phyloP scores from a whole-genome alignment of 108 stramenopile genomes.

The Skeletonema menzelii region DNA sequence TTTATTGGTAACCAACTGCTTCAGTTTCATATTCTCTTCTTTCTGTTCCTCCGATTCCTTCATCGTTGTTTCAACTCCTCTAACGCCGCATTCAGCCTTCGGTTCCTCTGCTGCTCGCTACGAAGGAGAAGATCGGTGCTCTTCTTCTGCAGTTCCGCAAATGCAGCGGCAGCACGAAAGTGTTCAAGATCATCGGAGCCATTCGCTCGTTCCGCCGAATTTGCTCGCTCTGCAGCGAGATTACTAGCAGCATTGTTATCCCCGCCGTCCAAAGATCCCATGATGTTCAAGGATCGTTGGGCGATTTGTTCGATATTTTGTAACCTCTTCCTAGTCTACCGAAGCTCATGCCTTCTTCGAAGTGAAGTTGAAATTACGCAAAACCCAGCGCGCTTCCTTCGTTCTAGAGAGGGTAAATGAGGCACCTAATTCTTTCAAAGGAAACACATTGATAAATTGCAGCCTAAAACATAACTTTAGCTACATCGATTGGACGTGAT shows the following conservation, averaged over 20 bases:
- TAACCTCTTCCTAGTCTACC: neutral
- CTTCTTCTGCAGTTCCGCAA: neutral
- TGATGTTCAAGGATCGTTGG: neutral
- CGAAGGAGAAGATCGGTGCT: neutral
- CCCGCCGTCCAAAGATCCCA: neutral
- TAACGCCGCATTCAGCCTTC: neutral
- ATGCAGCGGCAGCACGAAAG: neutral
- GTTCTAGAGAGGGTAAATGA: too few species aligned
- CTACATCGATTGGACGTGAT: neutral
- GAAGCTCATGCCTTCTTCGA: neutral
- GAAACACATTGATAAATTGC: too few species aligned
- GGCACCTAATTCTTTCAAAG: too few species aligned
- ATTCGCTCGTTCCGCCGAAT: neutral
- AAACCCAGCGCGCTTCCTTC: too few species aligned
- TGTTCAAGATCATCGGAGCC: neutral
- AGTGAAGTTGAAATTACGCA: too few species aligned
- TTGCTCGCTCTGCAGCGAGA: too few species aligned
- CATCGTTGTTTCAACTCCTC: neutral
- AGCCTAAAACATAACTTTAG: neutral
- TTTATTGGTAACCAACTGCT: too few species aligned
- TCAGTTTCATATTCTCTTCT: too few species aligned
- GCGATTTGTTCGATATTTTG: neutral
- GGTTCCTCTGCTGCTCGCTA: neutral
- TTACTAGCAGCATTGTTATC: too few species aligned
- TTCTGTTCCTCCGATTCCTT: too few species aligned